phyloP scores from a whole-genome alignment of 2,329 filamentous ascomycete species.

The Chaetothyriales sp. region DNA sequence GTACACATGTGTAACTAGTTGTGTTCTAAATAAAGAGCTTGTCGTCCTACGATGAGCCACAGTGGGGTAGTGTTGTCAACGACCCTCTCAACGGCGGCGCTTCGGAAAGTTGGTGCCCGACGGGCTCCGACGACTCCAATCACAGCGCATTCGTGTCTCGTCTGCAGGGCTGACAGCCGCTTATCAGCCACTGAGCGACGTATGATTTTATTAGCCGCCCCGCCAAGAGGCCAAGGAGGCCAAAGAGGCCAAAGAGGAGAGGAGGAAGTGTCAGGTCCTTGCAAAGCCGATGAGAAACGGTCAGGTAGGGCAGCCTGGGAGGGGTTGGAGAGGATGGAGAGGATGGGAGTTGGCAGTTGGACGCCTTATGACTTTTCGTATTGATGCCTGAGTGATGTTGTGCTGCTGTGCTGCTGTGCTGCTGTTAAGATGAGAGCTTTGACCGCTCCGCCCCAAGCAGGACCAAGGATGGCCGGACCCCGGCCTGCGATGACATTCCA shows the following conservation, averaged over 20 bases:
- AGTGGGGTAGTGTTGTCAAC: background rate
- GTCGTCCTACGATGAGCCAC: background rate
- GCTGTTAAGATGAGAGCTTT: background rate
- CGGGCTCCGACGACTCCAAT: background rate
- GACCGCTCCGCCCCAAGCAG: background rate
- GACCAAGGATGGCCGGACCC: background rate
- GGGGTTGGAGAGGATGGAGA: background rate
- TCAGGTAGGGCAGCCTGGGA: background rate
- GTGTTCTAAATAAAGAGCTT: background rate
- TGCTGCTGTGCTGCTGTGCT: no score
- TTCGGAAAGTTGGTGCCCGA: background rate
- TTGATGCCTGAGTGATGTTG: background rate
- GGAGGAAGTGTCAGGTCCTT: background rate
- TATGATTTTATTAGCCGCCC: background rate
- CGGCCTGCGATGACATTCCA: background rate
- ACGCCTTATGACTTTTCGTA: background rate
- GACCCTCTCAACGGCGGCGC: background rate
- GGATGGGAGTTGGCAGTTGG: no score
- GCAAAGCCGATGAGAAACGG: background rate
- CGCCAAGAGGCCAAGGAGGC: no score
- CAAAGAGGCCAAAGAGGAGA: background rate
- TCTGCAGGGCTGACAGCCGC: background rate
- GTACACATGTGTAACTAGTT: background rate
- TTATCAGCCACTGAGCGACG: background rate
- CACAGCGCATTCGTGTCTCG: background rate